These are phyloP conservation scores for Suhomyces yuchorum DNA, from an alignment of 1,139 yeast species.

Conservation along the genomic window DNA sequence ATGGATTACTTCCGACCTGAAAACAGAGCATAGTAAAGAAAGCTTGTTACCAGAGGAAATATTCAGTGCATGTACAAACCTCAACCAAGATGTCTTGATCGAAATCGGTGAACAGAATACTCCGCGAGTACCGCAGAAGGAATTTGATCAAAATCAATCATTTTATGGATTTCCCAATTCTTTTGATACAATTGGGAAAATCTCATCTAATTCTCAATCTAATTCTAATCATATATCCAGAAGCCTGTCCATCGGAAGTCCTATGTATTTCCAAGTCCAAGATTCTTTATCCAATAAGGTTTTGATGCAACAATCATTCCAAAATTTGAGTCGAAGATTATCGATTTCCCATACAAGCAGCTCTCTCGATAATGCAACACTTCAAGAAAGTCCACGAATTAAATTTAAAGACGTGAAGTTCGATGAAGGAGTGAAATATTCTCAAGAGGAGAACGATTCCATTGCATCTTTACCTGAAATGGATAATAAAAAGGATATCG, in stretches of 20 bases:
- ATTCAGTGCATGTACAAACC: slow-evolving; percentile 33
- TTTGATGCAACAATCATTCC: slow-evolving; percentile 16
- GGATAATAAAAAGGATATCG: background rate
- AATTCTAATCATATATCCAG: slow-evolving; percentile 22
- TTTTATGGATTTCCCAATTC: slow-evolving; percentile 1
- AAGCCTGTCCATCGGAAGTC: slow-evolving; percentile 33
- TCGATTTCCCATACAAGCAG: slow-evolving; percentile 28
- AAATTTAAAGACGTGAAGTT: slow-evolving; percentile 36
- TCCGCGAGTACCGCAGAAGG: background rate
- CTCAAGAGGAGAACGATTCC: background rate
- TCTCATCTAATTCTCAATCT: background rate
- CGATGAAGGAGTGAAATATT: slow-evolving; percentile 14
- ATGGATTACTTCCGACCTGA: slow-evolving; percentile 26
- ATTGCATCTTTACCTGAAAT: background rate
- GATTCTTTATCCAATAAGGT: slow-evolving; percentile 19
- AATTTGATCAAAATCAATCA: background rate
- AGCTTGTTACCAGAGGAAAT: slow-evolving; percentile 30
- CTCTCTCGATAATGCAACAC: slow-evolving; percentile 27
- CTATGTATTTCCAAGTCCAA: slow-evolving; percentile 24
- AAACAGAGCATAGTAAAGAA: background rate
- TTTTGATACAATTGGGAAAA: slow-evolving; percentile 3
- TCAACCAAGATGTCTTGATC: slow-evolving; percentile 27
- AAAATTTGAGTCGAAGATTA: slow-evolving; percentile 25
- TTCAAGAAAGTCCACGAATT: slow-evolving; percentile 15
- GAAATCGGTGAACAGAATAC: slow-evolving; percentile 7